Evolutionary conservation across 257 asterid genomes (phyloP).

Genomic region (Dorcoceras hygrometricum): DNA sequence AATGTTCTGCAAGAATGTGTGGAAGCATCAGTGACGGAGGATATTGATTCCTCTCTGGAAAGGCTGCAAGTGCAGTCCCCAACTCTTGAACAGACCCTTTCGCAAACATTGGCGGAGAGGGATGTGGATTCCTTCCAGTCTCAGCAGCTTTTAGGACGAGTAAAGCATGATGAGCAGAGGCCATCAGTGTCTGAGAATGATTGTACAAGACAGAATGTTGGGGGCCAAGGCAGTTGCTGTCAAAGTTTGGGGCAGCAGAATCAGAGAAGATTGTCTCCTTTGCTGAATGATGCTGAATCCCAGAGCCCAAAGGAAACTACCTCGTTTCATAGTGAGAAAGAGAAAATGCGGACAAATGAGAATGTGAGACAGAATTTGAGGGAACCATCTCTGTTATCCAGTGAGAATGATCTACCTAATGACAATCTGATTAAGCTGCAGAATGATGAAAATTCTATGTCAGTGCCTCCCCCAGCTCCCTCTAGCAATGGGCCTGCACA

Average conservation of each 20-base stretch:
- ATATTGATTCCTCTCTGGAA: slow-evolving; percentile 15
- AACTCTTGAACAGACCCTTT: not conserved
- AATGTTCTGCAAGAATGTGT: slow-evolving; percentile 20
- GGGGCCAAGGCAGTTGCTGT: slow-evolving; percentile 15
- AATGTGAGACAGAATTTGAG: slow-evolving; percentile 4
- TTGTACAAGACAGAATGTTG: not conserved
- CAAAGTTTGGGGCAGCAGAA: slow-evolving; percentile 17
- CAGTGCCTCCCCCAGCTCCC: slow-evolving; percentile 1
- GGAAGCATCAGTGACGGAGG: slow-evolving; percentile 20
- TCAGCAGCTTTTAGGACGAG: not conserved
- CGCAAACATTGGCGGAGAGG: not conserved
- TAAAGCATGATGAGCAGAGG: not conserved
- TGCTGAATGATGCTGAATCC: not conserved
- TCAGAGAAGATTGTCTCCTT: not conserved
- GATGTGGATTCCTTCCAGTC: not conserved
- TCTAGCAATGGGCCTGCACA: slow-evolving; percentile 9
- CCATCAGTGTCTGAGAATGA: not conserved
- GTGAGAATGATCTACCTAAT: slow-evolving; percentile 26
- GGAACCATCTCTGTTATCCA: slow-evolving; percentile 17
- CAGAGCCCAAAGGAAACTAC: not conserved
- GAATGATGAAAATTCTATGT: slow-evolving; percentile 15
- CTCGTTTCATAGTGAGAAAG: slow-evolving; percentile 9
- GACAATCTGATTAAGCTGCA: slow-evolving; percentile 16
- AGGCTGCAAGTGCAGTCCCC: slow-evolving; percentile 8
- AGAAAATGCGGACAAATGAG: slow-evolving; percentile 9